Evolutionary conservation across 2,329 filamentous ascomycete genomes (phyloP), one percentile per base, ranked within the genome.

Genomic region (Cladosporium cucumerinum): DNA sequence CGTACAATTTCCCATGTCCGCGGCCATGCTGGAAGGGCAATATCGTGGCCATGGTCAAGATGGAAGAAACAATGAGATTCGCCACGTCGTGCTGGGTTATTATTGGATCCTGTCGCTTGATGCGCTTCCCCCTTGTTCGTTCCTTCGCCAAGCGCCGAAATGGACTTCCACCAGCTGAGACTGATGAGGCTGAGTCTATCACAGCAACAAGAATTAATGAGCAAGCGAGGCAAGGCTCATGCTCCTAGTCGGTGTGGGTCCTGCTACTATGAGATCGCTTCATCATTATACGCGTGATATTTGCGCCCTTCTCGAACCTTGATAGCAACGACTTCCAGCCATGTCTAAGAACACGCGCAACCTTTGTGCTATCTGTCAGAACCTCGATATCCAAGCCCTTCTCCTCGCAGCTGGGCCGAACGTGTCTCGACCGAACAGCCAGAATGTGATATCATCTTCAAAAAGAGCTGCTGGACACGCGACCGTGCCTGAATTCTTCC

Each of bases 401-500:
- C 23, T 52, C 48, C 48, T 52, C 28, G 48, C 48, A 52, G 48
- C 48, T n/a, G 8, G 23, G 39, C 39, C 39, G 8, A 21, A 46
- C 3, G n/a, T 23, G 10, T 21, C 39, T 46, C 39, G 39, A 46
- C 8, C n/a, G n/a, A 21, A 21, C 1, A 21, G n/a, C 39, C 4
- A 12, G 23, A 46, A 7, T 46, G n/a, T 46, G 18, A 6, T 14
- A 43, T 43, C 18, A 3, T 43, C 39, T 43, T 18, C 39, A 43
- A 26, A 14, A 16, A 51, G 25, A 21, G 23, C 48, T n/a, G 26
- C 23, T 6, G 26, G 8, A 25, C 23, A 52, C 62, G 62, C 57
- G 46, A 57, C 63, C 3, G 18, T 65, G n/a, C 34, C 57, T 0
- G 55, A 52, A 18, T 32, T 46, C 34, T 65, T 51, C 48, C 32